A percentile compares a stretch with the other conserved stretches of the same genome.
Evolutionary conservation across 805 yeast genomes (phyloP).

Genomic region (Metschnikowia bowlesiae): DNA sequence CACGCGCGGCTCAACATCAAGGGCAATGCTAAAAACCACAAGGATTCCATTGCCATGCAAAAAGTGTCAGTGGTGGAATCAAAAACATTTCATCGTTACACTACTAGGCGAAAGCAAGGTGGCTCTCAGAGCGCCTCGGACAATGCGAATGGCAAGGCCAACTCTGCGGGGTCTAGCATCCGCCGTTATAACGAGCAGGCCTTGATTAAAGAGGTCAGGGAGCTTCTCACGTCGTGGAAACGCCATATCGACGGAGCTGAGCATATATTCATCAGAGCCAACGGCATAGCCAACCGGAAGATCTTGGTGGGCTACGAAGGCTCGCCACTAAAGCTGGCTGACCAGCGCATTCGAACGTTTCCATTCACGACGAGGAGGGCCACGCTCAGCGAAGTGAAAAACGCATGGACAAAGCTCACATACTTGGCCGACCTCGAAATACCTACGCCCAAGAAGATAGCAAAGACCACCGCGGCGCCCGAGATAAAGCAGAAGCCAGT

Average conservation of each 20-base stretch:
- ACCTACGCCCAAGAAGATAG: constrained; percentile 40
- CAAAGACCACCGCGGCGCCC: constrained; percentile 15
- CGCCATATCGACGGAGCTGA: constrained; percentile 55
- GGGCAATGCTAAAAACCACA: constrained; percentile 50
- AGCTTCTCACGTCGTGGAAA: constrained; percentile 64
- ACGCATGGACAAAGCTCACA: constrained; percentile 78
- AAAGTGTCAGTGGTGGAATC: constrained; percentile 64
- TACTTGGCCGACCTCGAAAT: constrained; percentile 49
- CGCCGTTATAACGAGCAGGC: constrained; percentile 90
- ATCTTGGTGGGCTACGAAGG: constrained; percentile 65
- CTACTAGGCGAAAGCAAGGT: constrained; percentile 96
- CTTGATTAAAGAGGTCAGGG: constrained; percentile 70
- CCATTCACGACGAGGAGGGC: constrained; percentile 93
- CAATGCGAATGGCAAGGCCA: constrained; percentile 90
- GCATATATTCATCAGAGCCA: constrained; percentile 74
- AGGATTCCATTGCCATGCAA: constrained; percentile 51
- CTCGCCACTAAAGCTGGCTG: constrained; percentile 47
- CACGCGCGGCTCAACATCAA: constrained; percentile 56
- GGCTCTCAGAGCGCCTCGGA: constrained; percentile 94
- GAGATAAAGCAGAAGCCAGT: constrained; percentile 15
- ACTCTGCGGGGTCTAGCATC: constrained; percentile 88
- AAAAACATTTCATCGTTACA: constrained; percentile 89
- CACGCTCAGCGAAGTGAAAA: constrained; percentile 71
- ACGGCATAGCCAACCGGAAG: constrained; percentile 63
- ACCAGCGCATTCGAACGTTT: constrained; percentile 59